These are phyloP conservation scores for Termitomyces sp. DNA, from an alignment of 1,284 basidiomycete genomes.

Conservation along the genomic window DNA sequence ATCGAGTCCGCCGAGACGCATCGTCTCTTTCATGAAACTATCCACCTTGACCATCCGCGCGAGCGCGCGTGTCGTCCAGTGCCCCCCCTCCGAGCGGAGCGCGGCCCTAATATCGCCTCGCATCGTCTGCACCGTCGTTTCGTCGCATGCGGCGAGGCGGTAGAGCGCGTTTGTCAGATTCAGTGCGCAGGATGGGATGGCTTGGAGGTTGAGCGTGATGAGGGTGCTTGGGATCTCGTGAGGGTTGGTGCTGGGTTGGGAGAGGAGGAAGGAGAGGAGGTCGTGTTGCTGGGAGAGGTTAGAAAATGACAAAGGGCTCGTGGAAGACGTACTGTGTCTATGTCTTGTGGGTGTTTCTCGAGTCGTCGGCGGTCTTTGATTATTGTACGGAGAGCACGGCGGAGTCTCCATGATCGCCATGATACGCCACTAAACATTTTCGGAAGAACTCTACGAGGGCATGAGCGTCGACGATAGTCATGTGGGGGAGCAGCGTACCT, in stretches of 20 bases:
- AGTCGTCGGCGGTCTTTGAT: background rate
- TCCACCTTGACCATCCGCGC: conserved; percentile 27
- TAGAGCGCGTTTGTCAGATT: conserved; percentile 12
- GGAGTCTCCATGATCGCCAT: conserved; percentile 1
- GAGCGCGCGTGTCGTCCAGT: conserved; percentile 36
- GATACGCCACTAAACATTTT: conserved; percentile 1
- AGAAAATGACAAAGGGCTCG: too few relatives aligned
- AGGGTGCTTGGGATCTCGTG: conserved; percentile 19
- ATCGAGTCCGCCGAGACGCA: conserved; percentile 19
- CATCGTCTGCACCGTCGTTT: conserved; percentile 25
- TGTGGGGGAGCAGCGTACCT: background rate
- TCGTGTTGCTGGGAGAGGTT: background rate
- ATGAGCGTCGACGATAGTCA: background rate
- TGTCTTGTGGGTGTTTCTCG: background rate
- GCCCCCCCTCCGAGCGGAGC: conserved; percentile 30
- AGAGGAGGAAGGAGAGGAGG: conserved; percentile 3
- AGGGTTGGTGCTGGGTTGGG: background rate
- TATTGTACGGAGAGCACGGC: background rate
- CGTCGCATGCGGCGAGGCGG: conserved; percentile 4
- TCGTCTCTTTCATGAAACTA: conserved; percentile 30
- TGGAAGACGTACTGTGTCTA: background rate
- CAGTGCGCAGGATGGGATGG: conserved; percentile 26
- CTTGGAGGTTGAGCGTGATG: conserved; percentile 26
- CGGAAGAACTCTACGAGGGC: background rate
- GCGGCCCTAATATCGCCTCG: conserved; percentile 36